Percentiles rank a stretch among this genome's conserved stretches.
These are phyloP conservation scores for Monilinia fructigena DNA, from an alignment of 2,329 filamentous ascomycete genomes.

Conservation along the genomic window DNA sequence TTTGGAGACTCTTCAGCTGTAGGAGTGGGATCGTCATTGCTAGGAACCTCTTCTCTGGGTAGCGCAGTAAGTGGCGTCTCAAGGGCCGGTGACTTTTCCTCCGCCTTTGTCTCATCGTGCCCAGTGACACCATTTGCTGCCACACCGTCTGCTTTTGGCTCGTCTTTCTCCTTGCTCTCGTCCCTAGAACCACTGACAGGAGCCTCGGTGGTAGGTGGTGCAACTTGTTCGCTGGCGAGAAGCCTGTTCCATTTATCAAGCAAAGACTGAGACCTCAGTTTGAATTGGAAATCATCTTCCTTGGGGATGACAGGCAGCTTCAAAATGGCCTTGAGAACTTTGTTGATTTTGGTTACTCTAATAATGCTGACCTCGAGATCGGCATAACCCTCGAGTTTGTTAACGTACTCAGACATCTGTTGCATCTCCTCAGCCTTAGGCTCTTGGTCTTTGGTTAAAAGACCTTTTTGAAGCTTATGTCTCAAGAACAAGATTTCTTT, in stretches of 20 bases:
- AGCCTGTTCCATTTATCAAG: constrained; percentile 88
- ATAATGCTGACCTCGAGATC: constrained; percentile 90
- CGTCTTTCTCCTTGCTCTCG: constrained; percentile 44
- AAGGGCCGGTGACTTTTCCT: constrained; percentile 43
- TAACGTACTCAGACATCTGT: constrained; percentile 72
- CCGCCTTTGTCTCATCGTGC: constrained; percentile 41
- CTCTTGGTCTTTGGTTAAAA: constrained; percentile 77
- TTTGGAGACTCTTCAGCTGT: constrained; percentile 30
- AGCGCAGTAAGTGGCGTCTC: constrained; percentile 34
- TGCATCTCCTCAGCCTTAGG: constrained; percentile 87
- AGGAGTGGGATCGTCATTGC: constrained; percentile 36
- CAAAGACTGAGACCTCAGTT: constrained; percentile 73
- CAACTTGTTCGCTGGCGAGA: constrained; percentile 58
- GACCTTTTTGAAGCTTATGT: constrained; percentile 92
- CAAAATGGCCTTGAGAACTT: constrained; percentile 91
- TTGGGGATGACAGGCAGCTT: constrained; percentile 79
- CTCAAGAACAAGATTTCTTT: constrained; percentile 87
- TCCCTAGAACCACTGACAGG: constrained; percentile 39
- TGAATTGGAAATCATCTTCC: constrained; percentile 88
- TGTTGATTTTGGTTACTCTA: constrained; percentile 93
- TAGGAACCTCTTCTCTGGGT: constrained; percentile 34
- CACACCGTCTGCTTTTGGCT: constrained; percentile 34
- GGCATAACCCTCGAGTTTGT: constrained; percentile 75
- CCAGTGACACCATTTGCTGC: constrained; percentile 39
- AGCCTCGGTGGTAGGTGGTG: constrained; percentile 40